Evolutionary conservation across 2,329 filamentous ascomycete species (phyloP), one percentile per base, ranked within the genome.

Genomic region (Xylaria polymorpha): DNA sequence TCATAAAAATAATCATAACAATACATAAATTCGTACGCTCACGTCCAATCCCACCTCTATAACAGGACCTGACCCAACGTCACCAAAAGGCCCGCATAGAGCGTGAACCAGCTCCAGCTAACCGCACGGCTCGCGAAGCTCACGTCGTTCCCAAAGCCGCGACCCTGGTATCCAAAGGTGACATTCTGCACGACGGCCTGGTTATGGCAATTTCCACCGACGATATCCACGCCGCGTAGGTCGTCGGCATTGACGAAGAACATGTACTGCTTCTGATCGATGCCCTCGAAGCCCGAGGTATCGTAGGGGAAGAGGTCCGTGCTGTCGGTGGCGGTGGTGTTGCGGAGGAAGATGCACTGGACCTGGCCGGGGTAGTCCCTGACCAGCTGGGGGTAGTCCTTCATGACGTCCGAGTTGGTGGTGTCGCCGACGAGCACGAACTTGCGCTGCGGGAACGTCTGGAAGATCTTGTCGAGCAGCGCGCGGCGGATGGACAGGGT

Each of bases 341-440:
- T 94, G 64, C 92, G 87, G 25, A 95, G 82, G 73, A 93, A 88
- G 74, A 94, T 94, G 79, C 92, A 94, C 74, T 91, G 89, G 4
- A 94, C 91, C 76, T 93, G 91, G 18, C 85, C 85, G 0, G 91
- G 91, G 75, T 88, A 91, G 68, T 91, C 85, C 57, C 85, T 86
- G 7, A 85, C 91, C 77, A 94, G 81, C 64, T 85, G 82, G 0
- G 86, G 86, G 72, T 88, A 88, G 58, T 84, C 89, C 62, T 82
- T 86, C 92, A 94, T 94, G 48, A 94, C 87, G 76, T 94, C 92
- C 39, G 86, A 86, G 81, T 94, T 94, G 68, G 87, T 90, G 0
- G 92, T 94, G 76, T 94, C 92, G 39, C 90, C 92, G 1, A 94
- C 82, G 10, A 94, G 85, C 68, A 94, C 86, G 76, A 94, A 94